Evolutionary conservation across 2,329 filamentous ascomycete species (phyloP).

Genomic region (Sphaerulina populicola): DNA sequence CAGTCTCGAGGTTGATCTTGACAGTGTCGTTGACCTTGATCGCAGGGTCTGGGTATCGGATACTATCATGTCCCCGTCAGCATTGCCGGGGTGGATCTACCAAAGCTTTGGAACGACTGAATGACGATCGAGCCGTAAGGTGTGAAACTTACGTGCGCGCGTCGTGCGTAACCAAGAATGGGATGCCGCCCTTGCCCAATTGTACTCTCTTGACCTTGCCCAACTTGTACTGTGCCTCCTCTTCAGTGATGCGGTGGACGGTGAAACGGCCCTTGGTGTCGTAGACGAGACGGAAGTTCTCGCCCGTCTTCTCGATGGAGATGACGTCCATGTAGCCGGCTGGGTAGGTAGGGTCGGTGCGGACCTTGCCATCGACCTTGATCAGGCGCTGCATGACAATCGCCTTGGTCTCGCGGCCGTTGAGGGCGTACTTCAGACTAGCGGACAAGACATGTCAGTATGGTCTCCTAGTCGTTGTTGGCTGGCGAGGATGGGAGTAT

Average conservation of each 20-base stretch:
- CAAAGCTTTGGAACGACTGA: constrained; percentile 99
- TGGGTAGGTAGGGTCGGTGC: constrained; percentile 96
- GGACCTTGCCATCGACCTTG: constrained; percentile 99
- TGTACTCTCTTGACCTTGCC: constrained; percentile 99
- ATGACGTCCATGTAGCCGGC: constrained; percentile 99
- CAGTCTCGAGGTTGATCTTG: constrained; percentile 94
- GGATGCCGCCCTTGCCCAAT: constrained; percentile 98
- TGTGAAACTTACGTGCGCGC: constrained; percentile 96
- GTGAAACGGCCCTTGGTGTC: constrained; percentile 99
- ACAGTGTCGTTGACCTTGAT: constrained; percentile 99
- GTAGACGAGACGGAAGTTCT: constrained; percentile 99
- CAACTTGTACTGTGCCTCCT: constrained; percentile 99
- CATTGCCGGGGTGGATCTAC: constrained; percentile 39
- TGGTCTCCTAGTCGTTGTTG: too few relatives aligned
- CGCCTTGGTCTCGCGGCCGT: constrained; percentile 92
- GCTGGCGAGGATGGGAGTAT: not conserved
- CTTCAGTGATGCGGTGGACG: constrained; percentile 96
- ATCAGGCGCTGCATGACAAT: constrained; percentile 99
- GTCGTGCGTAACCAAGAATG: constrained; percentile 99
- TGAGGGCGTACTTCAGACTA: constrained; percentile 99
- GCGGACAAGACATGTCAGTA: not conserved
- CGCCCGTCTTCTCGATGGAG: constrained; percentile 98
- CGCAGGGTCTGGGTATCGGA: constrained; percentile 95
- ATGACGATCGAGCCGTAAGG: constrained; percentile 57
- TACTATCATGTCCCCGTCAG: constrained; percentile 51